Evolutionary conservation across 164 flowering plant genomes (phyloP).

Genomic region (Umbilicus rupestris): DNA sequence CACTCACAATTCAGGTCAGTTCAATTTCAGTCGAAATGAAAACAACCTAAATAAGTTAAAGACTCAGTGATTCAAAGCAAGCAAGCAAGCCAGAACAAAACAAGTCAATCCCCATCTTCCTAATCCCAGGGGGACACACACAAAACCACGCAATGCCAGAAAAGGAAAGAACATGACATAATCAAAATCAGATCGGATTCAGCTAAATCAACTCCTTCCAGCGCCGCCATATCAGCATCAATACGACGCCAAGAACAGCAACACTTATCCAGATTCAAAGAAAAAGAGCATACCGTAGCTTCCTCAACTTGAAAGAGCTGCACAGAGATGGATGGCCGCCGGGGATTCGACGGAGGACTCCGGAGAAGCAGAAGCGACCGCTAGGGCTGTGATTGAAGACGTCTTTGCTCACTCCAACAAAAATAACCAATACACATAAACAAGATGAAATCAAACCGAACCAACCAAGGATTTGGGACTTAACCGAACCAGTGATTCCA

Average conservation of each 20-base stretch:
- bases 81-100: too few relatives aligned
- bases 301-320: not conserved
- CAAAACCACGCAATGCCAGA: too few relatives aligned
- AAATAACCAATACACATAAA: too few relatives aligned
- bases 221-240: not conserved
- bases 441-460: not conserved
- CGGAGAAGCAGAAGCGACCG: not conserved
- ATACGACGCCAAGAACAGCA: not conserved
- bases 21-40: too few relatives aligned
- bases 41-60: too few relatives aligned
- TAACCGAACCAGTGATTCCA: not conserved
- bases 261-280: not conserved
- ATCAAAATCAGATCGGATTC: not conserved
- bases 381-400: constrained; percentile 1
- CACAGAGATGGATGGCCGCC: not conserved
- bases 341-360: not conserved
- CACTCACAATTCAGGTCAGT: too few relatives aligned
- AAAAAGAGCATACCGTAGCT: not conserved
- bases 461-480: too few relatives aligned
- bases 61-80: too few relatives aligned
- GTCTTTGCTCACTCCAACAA: not conserved
- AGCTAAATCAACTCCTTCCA: not conserved
- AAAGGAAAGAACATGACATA: not conserved
- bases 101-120: too few relatives aligned
- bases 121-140: too few relatives aligned